phyloP scores from a whole-genome alignment of 2,329 filamentous ascomycete genomes.

The Fusarium secorum region DNA sequence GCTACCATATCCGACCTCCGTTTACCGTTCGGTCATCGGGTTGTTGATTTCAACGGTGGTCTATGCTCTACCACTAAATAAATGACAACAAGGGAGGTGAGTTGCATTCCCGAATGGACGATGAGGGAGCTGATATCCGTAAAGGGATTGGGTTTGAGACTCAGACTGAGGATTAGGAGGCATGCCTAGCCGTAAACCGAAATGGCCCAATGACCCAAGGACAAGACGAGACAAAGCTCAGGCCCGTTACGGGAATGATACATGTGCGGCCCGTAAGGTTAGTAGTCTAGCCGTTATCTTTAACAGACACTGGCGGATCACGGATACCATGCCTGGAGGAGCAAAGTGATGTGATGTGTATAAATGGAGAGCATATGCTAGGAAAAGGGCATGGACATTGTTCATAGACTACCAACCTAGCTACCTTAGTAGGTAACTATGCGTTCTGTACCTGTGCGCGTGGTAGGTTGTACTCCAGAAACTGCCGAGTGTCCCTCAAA shows the following conservation, averaged over 20 bases:
- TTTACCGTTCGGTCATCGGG: conserved; percentile 25
- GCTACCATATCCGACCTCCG: conserved; percentile 11
- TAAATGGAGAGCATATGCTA: neutral
- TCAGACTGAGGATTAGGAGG: conserved; percentile 13
- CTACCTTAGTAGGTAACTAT: neutral
- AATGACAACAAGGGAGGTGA: conserved; percentile 30
- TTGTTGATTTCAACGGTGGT: conserved; percentile 36
- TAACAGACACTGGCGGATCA: neutral
- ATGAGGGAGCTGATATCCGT: neutral
- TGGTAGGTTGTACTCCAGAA: neutral
- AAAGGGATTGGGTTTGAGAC: conserved; percentile 20
- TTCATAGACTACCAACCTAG: neutral
- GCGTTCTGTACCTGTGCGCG: neutral
- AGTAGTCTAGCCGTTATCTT: conserved; percentile 4
- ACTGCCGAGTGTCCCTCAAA: neutral
- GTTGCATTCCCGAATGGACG: conserved; percentile 18
- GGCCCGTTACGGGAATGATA: conserved; percentile 19
- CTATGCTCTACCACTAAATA: conserved; percentile 31
- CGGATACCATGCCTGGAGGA: neutral
- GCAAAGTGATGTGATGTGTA: neutral
- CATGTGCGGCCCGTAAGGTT: conserved; percentile 10
- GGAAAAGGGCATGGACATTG: conserved; percentile 1
- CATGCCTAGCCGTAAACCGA: neutral
- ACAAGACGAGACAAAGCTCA: conserved; percentile 18
- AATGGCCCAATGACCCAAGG: neutral